Base-by-base conservation (phyloP, 2,329 filamentous ascomycete species). In the Aspergillus awamori region DNA sequence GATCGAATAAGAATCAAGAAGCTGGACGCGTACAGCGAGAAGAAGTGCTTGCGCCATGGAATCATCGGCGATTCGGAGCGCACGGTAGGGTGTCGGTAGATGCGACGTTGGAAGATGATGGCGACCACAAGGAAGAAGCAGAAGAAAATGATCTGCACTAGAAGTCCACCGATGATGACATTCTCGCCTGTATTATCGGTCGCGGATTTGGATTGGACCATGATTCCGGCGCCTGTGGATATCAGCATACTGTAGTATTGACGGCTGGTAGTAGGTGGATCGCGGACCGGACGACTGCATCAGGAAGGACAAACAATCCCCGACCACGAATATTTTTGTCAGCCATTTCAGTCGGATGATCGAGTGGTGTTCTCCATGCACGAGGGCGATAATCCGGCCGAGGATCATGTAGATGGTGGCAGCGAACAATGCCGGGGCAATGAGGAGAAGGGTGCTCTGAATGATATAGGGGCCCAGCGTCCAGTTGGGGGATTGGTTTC, bases 381-480 rank as follows among this genome's bases (percentile, higher is more conserved):
- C 68, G 43, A 75, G 65, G 5, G 71, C 67, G 11, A 82, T 77
- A 13, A 83, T 77, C 11, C 81, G 76, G 38, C 76, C 78, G 45
- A 83, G 77, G 7, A 76, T 70, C 70, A 82, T 83, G 63, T 84
- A 83, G 63, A 82, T 80, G 0, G 77, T 78, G 13, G 82, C 82
- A 7, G 81, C 81, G 59, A 81, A 79, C 41, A 83, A 76, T 2
- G 78, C 77, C 0, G 81, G 82, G 0, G 80, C 81, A 7, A 84
- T 70, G 8, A 83, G 73, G 5, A 62, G 55, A 8, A 62, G 39
- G 10, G 58, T 30, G 47, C 47, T 60, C 20, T 62, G 60, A 8
- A 58, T 55, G 15, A 60, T 49, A 20, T 57, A 62, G 6, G 60
- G 60, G 0, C 58, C 28, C 20, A 62, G 51, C 3, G 60, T 60